Evolutionary conservation across 495 filamentous ascomycete species (phyloP), one percentile per base, ranked within the genome.

Genomic region (Talaromyces borbonicus): DNA sequence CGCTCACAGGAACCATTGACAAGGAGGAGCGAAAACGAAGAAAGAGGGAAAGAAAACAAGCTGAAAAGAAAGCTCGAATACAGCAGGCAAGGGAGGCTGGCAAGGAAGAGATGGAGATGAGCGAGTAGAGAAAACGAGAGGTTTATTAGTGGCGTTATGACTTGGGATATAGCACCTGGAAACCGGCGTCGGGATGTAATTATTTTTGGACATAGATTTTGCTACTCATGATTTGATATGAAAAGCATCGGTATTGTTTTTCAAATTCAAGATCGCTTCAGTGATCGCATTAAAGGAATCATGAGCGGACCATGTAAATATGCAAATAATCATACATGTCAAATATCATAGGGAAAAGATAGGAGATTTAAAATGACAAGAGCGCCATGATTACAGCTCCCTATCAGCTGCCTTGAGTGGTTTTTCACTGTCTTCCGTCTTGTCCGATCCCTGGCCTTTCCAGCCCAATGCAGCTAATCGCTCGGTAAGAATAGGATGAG

Each of bases 401-500:
- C 78, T 69, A 53, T 78, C 78, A 27, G 68, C 65, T 29, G 75
- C 75, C 57, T 75, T 77, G 48, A 72, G 52, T 14, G 74, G 70
- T 57, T 67, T 74, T 15, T 74, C 71, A 49, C 56, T 62, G 56
- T 79, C 72, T 55, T 74, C 62, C 12, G 53, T 53, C 65, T 74
- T 74, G 40, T 62, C 59, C 19, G 63, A 65, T 52, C 77, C 75
- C 63, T 80, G 74, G 40, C 76, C 72, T 56, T 75, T 78, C 89
- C 89, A 97, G 49, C 85, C 81, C 24, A 98, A 71, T 0, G 90
- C 92, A 67, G 82, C 86, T 52, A 98, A 69, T 51, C 92, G 78
- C 74, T 98, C 93, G 6, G 89, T 82, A 45, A 98, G 75, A 52
- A 97, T 97, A 1, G 92, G 92, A 66, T 98, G 92, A 6, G 89